Base-by-base conservation (phyloP, 2,329 filamentous ascomycete genomes). In the Calonectria pauciramosa region DNA sequence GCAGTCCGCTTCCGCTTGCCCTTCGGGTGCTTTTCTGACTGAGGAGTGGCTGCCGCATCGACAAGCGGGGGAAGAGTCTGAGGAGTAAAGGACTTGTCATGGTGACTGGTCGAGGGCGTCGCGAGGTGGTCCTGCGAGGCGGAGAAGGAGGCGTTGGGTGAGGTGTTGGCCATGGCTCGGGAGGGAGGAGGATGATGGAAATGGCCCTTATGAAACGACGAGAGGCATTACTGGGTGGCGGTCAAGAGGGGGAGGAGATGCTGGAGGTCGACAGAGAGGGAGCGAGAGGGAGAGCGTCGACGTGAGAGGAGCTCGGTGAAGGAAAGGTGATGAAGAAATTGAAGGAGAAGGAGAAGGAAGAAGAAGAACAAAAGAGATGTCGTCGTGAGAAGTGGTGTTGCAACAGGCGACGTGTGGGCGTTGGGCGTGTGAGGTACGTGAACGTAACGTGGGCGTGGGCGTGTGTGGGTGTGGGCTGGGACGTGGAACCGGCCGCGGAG, bases 1-100 rank as follows among this genome's bases (percentile, higher is more conserved):
- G 90, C 90, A 73, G 91, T 93, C 77, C 91, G 86, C 84, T 93
- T 93, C 85, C 91, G 87, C 87, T 91, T 92, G 77, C 88, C 89
- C 85, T 91, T 91, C 76, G 90, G 90, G 77, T 91, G 90, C 77
- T 86, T 87, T 76, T 86, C 85, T 11, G 72, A 75, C 20, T 82
- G 77, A 11, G 78, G 51, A 38, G 68, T 73, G 71, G 66, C 69
- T 67, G 63, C 66, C 59, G 73, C 69, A 76, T 78, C 75, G 63
- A 73, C 74, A 71, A 70, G 81, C 79, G 71, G 78, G 70, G 76
- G 78, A 34, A 75, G 75, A 72, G 66, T 76, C 72, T 78, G 81
- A 34, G 76, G 75, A 56, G 76, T 73, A 59, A 78, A 78, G 60
- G 76, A 75, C 66, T 74, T 72, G 38, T 79, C 81, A 79, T 83